Base-by-base conservation (phyloP, 2,329 filamentous ascomycete species). In the Penicillium decumbens region DNA sequence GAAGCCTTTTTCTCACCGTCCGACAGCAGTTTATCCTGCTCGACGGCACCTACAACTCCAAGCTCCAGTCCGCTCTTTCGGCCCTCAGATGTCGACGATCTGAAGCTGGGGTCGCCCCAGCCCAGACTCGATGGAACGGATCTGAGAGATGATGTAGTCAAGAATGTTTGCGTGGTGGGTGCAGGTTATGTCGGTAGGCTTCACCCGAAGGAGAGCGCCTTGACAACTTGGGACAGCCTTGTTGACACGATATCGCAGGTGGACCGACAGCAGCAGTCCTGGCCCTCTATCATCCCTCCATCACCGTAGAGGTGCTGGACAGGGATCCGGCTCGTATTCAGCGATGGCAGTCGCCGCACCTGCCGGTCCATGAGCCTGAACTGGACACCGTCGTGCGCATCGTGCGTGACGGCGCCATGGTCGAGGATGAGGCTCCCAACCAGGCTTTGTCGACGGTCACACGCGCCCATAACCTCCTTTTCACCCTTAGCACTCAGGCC, bases 321-420 rank as follows among this genome's bases (percentile, higher is more conserved):
- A 75, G 80, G 52, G 83, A 88, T 64, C 75, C 75, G 44, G 70
- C 67, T 33, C 81, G 86, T 40, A 88, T 91, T 54, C 77, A 77
- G 43, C 79, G 80, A 51, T 92, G 88, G 88, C 85, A 88, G 60
- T 88, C 86, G 1, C 75, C 78, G 39, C 79, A 85, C 55, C 79
- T 89, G 13, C 88, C 88, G 38, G 87, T 91, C 54, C 85, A 88
- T 68, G 88, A 92, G 69, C 84, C 85, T 0, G 85, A 83, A 9
- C 75, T 92, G 24, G 73, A 78, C 46, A 80, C 88, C 43, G 80
- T 90, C 50, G 81, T 91, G 28, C 77, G 81, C 53, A 74, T 62
- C 15, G 58, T 62, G 28, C 62, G 68, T 29, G 73, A 77, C 49
- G 70, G 68, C 12, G 59, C 64, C 12, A 53, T 62, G 28, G 45